Evolutionary conservation across 2,329 filamentous ascomycete genomes (phyloP), one percentile per base, ranked within the genome.

Genomic region (Aureobasidium sp.): DNA sequence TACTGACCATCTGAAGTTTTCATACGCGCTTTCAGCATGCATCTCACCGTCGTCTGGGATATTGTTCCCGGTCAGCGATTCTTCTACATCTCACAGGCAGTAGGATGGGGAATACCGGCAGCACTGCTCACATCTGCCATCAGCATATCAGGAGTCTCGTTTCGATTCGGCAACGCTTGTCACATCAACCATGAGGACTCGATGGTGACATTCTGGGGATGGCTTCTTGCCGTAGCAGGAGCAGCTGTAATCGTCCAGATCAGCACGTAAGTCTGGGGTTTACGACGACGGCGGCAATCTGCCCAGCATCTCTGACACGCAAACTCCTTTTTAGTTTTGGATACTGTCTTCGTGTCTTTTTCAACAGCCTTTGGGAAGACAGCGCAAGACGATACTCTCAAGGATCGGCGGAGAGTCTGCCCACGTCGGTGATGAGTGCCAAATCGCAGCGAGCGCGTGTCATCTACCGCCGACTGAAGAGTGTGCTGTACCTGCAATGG

Each of bases 11-110:
- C 25, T 42, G 3, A 35, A 76, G 84, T 92, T 64, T 95, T 96
- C 71, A 81, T 96, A 62, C 85, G 94, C 64, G 89, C 93, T 0
- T 76, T 97, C 35, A 95, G 91, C 4, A 86, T 99, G 67, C 94
- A 99, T 74, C 84, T 99, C 27, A 94, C 97, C 74, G 96, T 99
- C 65, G 96, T 92, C 78, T 99, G 94, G 94, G 91, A 97, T 73
- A 81, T 95, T 35, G 85, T 93, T 8, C 89, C 95, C 4, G 94
- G 94, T 40, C 83, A 85, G 46, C 88, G 82, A 68, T 97, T 96
- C 74, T 96, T 96, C 84, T 90, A 90, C 78, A 82, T 84, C 65
- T 86, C 93, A 3, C 85, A 96, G 69, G 80, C 82, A 17, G 77
- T 86, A 9, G 94, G 94, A 63, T 96, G 93, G 89, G 88, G 88